A percentile compares a stretch with the other conserved stretches of the same genome.
Conservation (phyloP, 1,284 basidiomycete species). For the Ceratobasidium theobromae region DNA sequence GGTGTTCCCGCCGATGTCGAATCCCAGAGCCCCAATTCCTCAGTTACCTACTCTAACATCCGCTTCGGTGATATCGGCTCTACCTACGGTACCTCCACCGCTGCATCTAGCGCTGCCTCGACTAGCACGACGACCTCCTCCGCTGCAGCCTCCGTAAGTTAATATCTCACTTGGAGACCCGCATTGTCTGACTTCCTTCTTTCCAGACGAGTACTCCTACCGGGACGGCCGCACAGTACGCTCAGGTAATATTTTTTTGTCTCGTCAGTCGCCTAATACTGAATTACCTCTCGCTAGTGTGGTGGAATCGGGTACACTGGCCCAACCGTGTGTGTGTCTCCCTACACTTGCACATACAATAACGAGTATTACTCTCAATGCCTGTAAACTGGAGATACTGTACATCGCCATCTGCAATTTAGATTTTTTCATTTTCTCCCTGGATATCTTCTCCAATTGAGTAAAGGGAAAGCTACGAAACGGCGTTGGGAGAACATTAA, state of each 20-base stretch:
- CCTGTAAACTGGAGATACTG: no score
- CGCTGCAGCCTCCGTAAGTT: background rate
- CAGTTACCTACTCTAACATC: conserved; percentile 43
- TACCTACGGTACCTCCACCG: conserved; percentile 43
- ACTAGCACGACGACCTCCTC: background rate
- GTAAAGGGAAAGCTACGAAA: no score
- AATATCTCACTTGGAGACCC: background rate
- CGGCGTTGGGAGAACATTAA: no score
- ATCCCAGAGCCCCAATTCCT: conserved; percentile 41
- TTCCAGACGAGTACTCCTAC: background rate
- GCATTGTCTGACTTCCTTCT: background rate
- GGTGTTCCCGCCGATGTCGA: conserved; percentile 54
- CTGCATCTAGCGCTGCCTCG: no score
- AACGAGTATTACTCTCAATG: background rate
- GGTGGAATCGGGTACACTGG: conserved; percentile 17
- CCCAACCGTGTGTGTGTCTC: background rate
- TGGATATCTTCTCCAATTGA: no score
- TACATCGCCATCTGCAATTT: no score
- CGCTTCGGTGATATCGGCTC: conserved; percentile 55
- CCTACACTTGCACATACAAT: background rate
- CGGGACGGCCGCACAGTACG: background rate
- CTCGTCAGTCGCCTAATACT: background rate
- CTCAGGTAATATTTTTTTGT: background rate
- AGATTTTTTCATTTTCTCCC: no score
- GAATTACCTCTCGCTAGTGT: no score